phyloP scores from a whole-genome alignment of 495 filamentous ascomycete genomes.

The Darksidea phi region DNA sequence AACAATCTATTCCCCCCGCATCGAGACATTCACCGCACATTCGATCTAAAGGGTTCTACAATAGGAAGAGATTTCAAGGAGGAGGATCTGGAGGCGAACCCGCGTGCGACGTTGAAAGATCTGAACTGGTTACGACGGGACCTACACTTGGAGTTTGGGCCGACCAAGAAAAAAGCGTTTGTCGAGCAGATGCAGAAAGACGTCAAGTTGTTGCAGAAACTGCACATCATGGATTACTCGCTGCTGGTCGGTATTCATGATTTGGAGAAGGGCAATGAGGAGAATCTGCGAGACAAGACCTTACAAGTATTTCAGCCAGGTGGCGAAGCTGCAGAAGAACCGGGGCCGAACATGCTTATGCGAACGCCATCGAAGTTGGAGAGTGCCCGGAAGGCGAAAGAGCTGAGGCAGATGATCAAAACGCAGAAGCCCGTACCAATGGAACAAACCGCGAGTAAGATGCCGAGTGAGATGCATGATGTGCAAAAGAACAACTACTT shows the following conservation, averaged over 20 bases:
- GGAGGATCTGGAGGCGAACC: constrained; percentile 82
- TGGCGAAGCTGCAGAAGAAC: constrained; percentile 58
- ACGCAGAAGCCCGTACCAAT: constrained; percentile 88
- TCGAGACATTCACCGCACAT: constrained; percentile 94
- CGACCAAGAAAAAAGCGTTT: constrained; percentile 80
- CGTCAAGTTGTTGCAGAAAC: constrained; percentile 75
- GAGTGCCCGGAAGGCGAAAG: constrained; percentile 84
- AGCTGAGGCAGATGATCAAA: constrained; percentile 88
- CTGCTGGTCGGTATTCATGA: constrained; percentile 94
- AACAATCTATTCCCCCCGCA: constrained; percentile 99
- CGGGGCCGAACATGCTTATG: constrained; percentile 63
- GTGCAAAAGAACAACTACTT: constrained; percentile 69
- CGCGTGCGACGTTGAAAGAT: constrained; percentile 92
- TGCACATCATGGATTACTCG: constrained; percentile 99
- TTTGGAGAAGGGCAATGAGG: constrained; percentile 82
- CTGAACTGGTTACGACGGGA: constrained; percentile 92
- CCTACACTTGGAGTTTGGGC: constrained; percentile 80
- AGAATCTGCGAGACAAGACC: constrained; percentile 92
- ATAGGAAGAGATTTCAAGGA: constrained; percentile 88
- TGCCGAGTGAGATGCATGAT: constrained; percentile 83
- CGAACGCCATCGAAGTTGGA: constrained; percentile 94
- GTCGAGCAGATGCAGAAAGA: constrained; percentile 85
- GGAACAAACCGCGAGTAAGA: constrained; percentile 74
- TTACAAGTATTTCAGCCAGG: constrained; percentile 94
- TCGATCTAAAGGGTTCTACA: constrained; percentile 96